Evolutionary conservation across 129 eudicot genomes (phyloP).

Genomic region (Daucus carota): DH1_v3.0 NC_030382.2:52336001-52336500

Average conservation of each 20-base stretch:
- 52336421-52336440: too few species aligned
- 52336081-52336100: conserved; percentile 65
- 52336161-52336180: conserved; percentile 63
- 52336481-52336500: conserved; percentile 80
- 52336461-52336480: conserved; percentile 18
- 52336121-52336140: conserved; percentile 88
- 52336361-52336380: background rate
- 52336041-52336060: conserved; percentile 50
- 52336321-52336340: too few species aligned
- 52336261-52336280: conserved; percentile 22
- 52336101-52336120: conserved; percentile 63
- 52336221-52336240: conserved; percentile 27
- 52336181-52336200: conserved; percentile 43
- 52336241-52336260: conserved; percentile 61
- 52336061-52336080: conserved; percentile 68
- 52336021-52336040: conserved; percentile 54
- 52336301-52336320: background rate
- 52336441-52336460: too few species aligned
- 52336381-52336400: too few species aligned
- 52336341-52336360: background rate
- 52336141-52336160: conserved; percentile 56
- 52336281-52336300: background rate
- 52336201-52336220: conserved; percentile 49
- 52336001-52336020: conserved; percentile 39
- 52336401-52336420: too few species aligned